Conservation (phyloP, 2,329 filamentous ascomycete genomes). For the Apiospora arundinis region DNA sequence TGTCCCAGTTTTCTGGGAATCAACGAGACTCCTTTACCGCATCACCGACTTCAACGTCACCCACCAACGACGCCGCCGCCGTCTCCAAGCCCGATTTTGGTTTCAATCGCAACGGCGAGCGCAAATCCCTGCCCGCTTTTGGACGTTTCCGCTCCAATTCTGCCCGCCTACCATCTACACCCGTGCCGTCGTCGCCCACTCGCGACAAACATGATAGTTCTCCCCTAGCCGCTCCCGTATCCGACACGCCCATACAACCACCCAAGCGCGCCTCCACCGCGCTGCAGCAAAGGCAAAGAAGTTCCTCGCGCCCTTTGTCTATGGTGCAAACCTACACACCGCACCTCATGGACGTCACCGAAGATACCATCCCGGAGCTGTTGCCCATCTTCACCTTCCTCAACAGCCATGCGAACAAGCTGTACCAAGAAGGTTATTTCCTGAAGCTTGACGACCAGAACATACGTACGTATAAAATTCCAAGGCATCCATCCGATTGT, state of each 20-base stretch:
- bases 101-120: conserved; percentile 18
- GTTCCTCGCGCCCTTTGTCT: conserved; percentile 75
- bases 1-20: conserved; percentile 73
- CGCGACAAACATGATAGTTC: conserved; percentile 45
- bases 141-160: conserved; percentile 21
- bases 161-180: conserved; percentile 29
- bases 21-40: conserved; percentile 39
- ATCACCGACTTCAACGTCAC: conserved; percentile 33
- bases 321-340: conserved; percentile 88
- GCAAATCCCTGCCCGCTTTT: background rate
- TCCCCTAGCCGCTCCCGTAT: conserved; percentile 39
- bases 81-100: conserved; percentile 23
- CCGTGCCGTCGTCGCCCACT: conserved; percentile 34
- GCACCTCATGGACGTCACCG: conserved; percentile 81
- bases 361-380: conserved; percentile 89
- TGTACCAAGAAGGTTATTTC: conserved; percentile 98
- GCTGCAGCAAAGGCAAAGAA: conserved; percentile 46
- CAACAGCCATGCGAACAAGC: conserved; percentile 93
- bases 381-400: conserved; percentile 93
- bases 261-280: conserved; percentile 32
- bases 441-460: conserved; percentile 96
- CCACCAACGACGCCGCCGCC: conserved; percentile 23
- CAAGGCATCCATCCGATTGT: conserved; percentile 22
- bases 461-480: conserved; percentile 67
- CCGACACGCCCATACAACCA: conserved; percentile 43